A percentile compares a stretch with the other conserved stretches of the same genome.
phyloP scores from a whole-genome alignment of 192 early-diverging fungal genomes.

The Mortierella hygrophila region DNA sequence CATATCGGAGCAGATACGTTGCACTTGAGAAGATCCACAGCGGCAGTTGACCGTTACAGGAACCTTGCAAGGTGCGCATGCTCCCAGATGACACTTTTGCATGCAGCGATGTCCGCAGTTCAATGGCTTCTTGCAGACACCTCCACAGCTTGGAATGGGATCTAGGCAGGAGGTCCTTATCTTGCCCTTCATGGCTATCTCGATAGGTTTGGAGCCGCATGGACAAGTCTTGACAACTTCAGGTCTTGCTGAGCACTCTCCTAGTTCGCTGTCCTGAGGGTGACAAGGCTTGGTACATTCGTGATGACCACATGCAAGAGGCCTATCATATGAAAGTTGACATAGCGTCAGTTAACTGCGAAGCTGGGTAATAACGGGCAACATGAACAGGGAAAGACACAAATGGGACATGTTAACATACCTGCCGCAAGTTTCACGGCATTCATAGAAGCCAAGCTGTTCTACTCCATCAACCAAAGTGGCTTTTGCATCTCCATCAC shows the following conservation, averaged over 20 bases:
- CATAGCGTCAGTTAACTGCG: not conserved
- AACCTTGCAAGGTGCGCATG: slow-evolving; percentile 72
- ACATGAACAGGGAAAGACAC: not conserved
- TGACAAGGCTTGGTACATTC: slow-evolving; percentile 67
- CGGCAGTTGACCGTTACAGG: slow-evolving; percentile 67
- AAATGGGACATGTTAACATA: slow-evolving; percentile 23
- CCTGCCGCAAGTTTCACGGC: slow-evolving; percentile 62
- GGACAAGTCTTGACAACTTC: slow-evolving; percentile 62
- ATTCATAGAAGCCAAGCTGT: slow-evolving; percentile 65
- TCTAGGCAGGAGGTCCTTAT: slow-evolving; percentile 62
- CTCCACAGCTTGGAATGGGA: slow-evolving; percentile 71
- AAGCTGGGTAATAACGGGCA: not conserved
- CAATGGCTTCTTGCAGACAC: slow-evolving; percentile 69
- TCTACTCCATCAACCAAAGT: slow-evolving; percentile 49
- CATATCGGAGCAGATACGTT: slow-evolving; percentile 61
- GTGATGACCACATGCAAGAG: slow-evolving; percentile 66
- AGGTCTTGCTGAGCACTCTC: slow-evolving; percentile 68
- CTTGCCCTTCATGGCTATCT: slow-evolving; percentile 39
- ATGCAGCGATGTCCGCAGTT: slow-evolving; percentile 74
- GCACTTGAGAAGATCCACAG: slow-evolving; percentile 69
- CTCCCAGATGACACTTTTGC: slow-evolving; percentile 71
- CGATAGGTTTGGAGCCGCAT: slow-evolving; percentile 60
- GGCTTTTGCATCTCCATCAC: slow-evolving; percentile 60
- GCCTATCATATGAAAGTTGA: slow-evolving; percentile 24
- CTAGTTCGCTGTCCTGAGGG: slow-evolving; percentile 52